Conservation (phyloP, 2,329 filamentous ascomycete genomes). For the Aspergillus sp. region DNA sequence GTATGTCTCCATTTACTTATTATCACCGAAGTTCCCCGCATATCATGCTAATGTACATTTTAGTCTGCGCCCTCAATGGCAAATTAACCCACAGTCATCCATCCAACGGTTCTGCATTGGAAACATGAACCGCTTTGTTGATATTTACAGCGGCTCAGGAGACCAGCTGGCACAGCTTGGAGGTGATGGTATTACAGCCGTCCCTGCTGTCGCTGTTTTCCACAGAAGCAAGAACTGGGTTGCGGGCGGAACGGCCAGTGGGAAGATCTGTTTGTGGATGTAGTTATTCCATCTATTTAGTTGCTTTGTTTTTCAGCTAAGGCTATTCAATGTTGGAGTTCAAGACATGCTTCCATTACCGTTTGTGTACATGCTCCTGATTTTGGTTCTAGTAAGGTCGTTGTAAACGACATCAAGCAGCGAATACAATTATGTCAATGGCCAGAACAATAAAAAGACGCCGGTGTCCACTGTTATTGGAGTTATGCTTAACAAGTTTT, state of each 20-base stretch:
- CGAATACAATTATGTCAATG: too few relatives aligned
- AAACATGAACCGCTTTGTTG: slow-evolving; percentile 97
- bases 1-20: slow-evolving; percentile 38
- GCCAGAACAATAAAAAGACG: too few relatives aligned
- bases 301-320: not conserved
- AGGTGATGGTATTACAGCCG: slow-evolving; percentile 88
- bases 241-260: slow-evolving; percentile 84
- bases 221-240: slow-evolving; percentile 90
- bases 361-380: not conserved
- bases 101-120: slow-evolving; percentile 88
- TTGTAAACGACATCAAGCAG: too few relatives aligned
- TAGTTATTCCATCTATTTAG: slow-evolving; percentile 39
- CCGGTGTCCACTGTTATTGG: too few relatives aligned
- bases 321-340: not conserved
- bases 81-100: slow-evolving; percentile 71
- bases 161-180: slow-evolving; percentile 86
- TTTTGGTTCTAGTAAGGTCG: not conserved
- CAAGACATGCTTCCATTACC: not conserved
- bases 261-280: slow-evolving; percentile 90
- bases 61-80: slow-evolving; percentile 85
- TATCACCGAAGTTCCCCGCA: not conserved
- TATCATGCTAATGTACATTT: slow-evolving; percentile 10
- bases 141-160: slow-evolving; percentile 79
- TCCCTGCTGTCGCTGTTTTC: slow-evolving; percentile 88
- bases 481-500: not conserved